Base-by-base conservation (phyloP, 306 rosid genomes). In the Rosa rugosa region DNA sequence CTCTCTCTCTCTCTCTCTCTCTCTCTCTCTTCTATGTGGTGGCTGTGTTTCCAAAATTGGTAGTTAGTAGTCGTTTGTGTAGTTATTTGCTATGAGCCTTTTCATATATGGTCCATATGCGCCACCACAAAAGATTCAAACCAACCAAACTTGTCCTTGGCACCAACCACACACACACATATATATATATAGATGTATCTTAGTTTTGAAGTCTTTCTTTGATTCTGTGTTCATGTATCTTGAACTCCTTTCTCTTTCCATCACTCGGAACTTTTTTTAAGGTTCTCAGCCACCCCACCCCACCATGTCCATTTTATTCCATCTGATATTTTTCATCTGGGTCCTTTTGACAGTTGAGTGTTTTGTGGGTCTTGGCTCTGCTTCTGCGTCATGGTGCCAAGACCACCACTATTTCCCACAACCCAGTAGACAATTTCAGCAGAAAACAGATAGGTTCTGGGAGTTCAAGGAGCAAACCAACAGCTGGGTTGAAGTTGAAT, bases 391-490 rank as follows among this genome's bases (percentile, higher is more conserved):
- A 50, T 86, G 89, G 50, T 94, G 84, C 83, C 90, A 91, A 16
- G 42, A 9, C 11, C 75, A 88, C 71, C 90, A 88, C 31, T 70
- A 66, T 80, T 72, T 91, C 25, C 85, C 80, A 40, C 86, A 80
- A 83, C 68, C 73, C 69, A 73, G 79, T 72, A 66, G 83, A 63
- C 63, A 75, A 34, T 92, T 92, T 78, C 92, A 89, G 91, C 93
- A 82, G 83, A 94, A 89, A 86, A 86, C 93, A 4, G 92, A 92
- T 45, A 88, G 88, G 82, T 92, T 94, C 76, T 92, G 97, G 97
- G 86, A 85, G 80, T 94, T 90, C 78, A 85, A 83, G 60, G 97
- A 94, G 83, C 64, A 87, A 75, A 86, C 83, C 81, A 86, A 88
- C 25, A 86, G 79, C 51, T 94, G 97, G 98, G 88, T 92, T 77